Conservation (phyloP, 306 rosid species). For the Delonix regia region DNA sequence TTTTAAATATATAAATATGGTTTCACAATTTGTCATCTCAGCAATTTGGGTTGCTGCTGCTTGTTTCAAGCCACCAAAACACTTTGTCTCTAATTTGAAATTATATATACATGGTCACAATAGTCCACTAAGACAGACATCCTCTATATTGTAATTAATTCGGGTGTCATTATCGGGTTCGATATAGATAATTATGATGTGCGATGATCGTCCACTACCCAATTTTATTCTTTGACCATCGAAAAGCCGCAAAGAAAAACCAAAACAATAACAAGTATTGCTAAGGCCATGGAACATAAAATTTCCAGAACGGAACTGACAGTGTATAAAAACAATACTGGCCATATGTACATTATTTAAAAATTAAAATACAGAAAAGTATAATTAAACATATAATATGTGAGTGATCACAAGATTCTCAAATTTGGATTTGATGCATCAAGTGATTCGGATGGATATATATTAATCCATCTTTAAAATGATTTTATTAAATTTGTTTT, state of each 20-base stretch:
- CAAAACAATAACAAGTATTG: not conserved
- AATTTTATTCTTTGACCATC: not conserved
- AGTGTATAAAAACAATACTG: not conserved
- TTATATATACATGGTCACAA: not conserved
- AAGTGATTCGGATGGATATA: not conserved
- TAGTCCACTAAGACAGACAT: not conserved
- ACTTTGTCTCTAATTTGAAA: not conserved
- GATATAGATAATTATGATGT: not conserved
- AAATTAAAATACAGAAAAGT: not conserved
- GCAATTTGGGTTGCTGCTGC: slow-evolving; percentile 4
- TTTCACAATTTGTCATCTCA: not conserved
- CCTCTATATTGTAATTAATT: slow-evolving; percentile 12
- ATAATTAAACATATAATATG: not conserved
- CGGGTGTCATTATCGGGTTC: not conserved
- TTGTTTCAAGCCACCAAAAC: not conserved
- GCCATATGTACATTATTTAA: not conserved
- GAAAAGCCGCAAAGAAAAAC: not conserved
- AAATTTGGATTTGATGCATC: not conserved
- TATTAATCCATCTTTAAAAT: not conserved
- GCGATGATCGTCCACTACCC: not conserved
- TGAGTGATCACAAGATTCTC: not conserved
- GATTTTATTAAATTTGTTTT: not conserved
- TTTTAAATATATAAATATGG: not conserved
- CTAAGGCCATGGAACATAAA: not conserved
- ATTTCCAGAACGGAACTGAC: not conserved